Evolutionary conservation across 306 rosid genomes (phyloP), one percentile per base, ranked within the genome.

Genomic region (Quercus robur): DNA sequence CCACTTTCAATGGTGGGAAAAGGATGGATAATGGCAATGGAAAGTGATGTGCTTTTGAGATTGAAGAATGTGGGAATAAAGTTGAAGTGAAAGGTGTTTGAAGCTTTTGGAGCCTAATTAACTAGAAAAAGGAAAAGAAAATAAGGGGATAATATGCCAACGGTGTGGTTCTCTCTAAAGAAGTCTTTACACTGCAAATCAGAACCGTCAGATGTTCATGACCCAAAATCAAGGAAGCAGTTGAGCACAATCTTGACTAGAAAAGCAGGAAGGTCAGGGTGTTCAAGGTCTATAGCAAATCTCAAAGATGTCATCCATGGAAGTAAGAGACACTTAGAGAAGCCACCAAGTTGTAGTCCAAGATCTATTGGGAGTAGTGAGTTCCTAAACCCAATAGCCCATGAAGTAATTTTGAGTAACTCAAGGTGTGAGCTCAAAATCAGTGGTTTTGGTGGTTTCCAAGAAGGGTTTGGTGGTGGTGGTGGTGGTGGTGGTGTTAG

Each of bases 221-320:
- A 88, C 80, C 98, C 98, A 38, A 90, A 89, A 81, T 78, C 93
- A n/a, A 88, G 90, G 64, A 90, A 83, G 70, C 90, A 92, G 0
- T 77, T 91, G 80, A 71, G 84, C 82, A 85, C 97, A 86, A 91
- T 91, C 91, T 85, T 81, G 85, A 93, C 98, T 0, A 85, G 89
- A 80, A 93, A 86, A 78, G 85, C 81, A 67, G 92, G 92, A 11
- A 88, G 94, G 80, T 93, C 97, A 55, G 97, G 98, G 0, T 93
- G 98, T 84, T 93, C 98, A 41, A 91, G 97, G 89, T 91, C 97
- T 56, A 93, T 93, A 41, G 94, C 98, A 33, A 93, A 93, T 85
- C 97, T 93, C 83, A 91, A 87, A 80, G 98, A 93, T 87, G 98
- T 93, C 33, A 93, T 93, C 81, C 98, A 93, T 82, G 98, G 98